phyloP scores from a whole-genome alignment of 176 grass and related monocot genomes.

The Stipa capillata region DNA sequence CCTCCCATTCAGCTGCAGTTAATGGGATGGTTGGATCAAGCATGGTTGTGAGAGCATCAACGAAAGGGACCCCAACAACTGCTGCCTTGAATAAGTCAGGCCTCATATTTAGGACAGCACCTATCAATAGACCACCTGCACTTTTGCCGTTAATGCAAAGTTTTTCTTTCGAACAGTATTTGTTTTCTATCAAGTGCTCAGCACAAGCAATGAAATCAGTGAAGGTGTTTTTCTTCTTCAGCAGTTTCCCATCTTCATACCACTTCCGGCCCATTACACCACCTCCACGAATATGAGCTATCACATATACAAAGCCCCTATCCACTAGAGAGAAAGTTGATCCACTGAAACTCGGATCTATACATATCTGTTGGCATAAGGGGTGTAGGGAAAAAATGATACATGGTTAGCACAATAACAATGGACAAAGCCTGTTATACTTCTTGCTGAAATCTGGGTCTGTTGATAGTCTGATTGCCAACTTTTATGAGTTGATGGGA shows the following conservation, averaged over 20 bases:
- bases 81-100: slow-evolving; percentile 86
- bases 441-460: not conserved
- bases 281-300: slow-evolving; percentile 82
- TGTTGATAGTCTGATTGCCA: not conserved
- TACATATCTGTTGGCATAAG: slow-evolving; percentile 46
- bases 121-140: slow-evolving; percentile 74
- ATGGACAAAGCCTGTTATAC: not conserved
- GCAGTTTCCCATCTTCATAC: slow-evolving; percentile 83
- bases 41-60: slow-evolving; percentile 91
- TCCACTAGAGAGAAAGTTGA: slow-evolving; percentile 73
- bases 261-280: slow-evolving; percentile 96
- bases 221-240: slow-evolving; percentile 90
- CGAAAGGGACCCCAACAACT: slow-evolving; percentile 75
- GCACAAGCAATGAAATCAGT: slow-evolving; percentile 89
- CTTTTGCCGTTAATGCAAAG: slow-evolving; percentile 86
- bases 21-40: slow-evolving; percentile 86
- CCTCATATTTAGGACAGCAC: slow-evolving; percentile 81
- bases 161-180: slow-evolving; percentile 70
- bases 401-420: not conserved
- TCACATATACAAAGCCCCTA: slow-evolving; percentile 72
- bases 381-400: not conserved
- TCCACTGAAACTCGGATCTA: slow-evolving; percentile 64
- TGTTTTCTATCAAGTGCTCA: slow-evolving; percentile 70
- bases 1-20: slow-evolving; percentile 91
- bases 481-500: not conserved